phyloP scores from a whole-genome alignment of 164 flowering plant genomes.

The Magnolia officinalis region DNA sequence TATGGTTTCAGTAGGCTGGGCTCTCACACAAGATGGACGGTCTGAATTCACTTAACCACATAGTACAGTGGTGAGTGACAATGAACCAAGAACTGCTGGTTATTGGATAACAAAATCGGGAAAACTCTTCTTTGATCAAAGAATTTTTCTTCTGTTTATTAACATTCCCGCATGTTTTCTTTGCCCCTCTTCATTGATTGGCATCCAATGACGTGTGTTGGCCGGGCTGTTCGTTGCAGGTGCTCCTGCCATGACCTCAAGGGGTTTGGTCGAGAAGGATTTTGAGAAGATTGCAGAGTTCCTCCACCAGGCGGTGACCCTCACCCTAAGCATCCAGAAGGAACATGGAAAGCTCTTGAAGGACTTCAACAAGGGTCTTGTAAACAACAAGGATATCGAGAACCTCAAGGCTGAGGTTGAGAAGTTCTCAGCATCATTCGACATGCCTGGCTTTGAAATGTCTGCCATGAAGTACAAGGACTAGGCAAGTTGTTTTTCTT shows the following conservation, averaged over 20 bases:
- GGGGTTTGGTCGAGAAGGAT: constrained; percentile 97
- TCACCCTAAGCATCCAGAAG: constrained; percentile 80
- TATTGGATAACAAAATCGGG: no score
- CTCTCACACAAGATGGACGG: no score
- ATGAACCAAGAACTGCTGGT: no score
- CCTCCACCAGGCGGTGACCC: constrained; percentile 82
- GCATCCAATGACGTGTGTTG: no score
- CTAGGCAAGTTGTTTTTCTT: constrained; percentile 19
- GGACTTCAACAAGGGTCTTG: constrained; percentile 99
- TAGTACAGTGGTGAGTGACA: no score
- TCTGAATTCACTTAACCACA: no score
- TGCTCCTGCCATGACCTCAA: constrained; percentile 98
- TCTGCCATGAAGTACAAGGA: constrained; percentile 94
- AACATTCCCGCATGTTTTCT: no score
- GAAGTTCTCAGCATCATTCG: constrained; percentile 79
- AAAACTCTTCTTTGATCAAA: no score
- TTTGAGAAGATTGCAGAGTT: constrained; percentile 96
- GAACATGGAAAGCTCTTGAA: constrained; percentile 89
- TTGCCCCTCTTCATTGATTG: no score
- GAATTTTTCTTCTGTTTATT: no score
- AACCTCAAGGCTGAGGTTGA: constrained; percentile 87
- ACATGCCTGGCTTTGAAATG: constrained; percentile 93
- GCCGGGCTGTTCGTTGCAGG: constrained; percentile 24
- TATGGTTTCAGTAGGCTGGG: no score
- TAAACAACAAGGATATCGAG: constrained; percentile 88